phyloP scores from a whole-genome alignment of 805 yeast species.

The Candida hispaniensis region DNA sequence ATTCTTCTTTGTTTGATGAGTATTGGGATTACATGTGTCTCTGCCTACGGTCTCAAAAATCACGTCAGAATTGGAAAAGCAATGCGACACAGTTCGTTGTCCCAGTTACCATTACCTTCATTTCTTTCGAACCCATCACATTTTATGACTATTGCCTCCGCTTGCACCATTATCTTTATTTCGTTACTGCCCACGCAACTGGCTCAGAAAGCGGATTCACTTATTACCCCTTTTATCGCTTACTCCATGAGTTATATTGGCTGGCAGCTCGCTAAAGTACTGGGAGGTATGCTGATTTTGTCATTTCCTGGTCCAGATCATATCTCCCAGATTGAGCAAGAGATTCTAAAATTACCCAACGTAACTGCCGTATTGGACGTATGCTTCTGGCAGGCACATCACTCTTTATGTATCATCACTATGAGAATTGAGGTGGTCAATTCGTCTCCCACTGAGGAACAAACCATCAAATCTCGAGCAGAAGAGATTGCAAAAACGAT shows the following conservation, averaged over 20 bases:
- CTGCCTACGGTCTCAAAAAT: slow-evolving; percentile 29
- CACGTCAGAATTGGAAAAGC: slow-evolving; percentile 27
- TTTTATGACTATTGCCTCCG: slow-evolving; percentile 27
- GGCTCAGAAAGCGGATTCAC: slow-evolving; percentile 26
- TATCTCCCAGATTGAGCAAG: slow-evolving; percentile 23
- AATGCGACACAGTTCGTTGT: slow-evolving; percentile 18
- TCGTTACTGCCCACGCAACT: slow-evolving; percentile 26
- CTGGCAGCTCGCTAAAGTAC: slow-evolving; percentile 31
- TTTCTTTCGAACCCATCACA: slow-evolving; percentile 26
- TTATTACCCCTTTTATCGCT: slow-evolving; percentile 32
- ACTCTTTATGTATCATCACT: slow-evolving; percentile 34
- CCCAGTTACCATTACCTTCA: slow-evolving; percentile 18
- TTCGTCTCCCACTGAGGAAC: slow-evolving; percentile 28
- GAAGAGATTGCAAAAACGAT: slow-evolving; percentile 17
- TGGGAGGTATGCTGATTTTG: slow-evolving; percentile 37
- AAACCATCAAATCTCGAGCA: slow-evolving; percentile 21
- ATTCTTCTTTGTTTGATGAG: slow-evolving; percentile 25
- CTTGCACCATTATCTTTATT: slow-evolving; percentile 25
- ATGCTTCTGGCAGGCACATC: slow-evolving; percentile 36
- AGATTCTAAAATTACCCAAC: slow-evolving; percentile 23
- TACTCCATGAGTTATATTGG: slow-evolving; percentile 34
- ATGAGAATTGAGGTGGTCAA: slow-evolving; percentile 26
- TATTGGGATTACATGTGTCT: slow-evolving; percentile 27
- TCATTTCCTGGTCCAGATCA: slow-evolving; percentile 32
- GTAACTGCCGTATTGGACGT: slow-evolving; percentile 28